Conservation (phyloP, 495 filamentous ascomycete species). For the Pyrenula aspistea region DNA sequence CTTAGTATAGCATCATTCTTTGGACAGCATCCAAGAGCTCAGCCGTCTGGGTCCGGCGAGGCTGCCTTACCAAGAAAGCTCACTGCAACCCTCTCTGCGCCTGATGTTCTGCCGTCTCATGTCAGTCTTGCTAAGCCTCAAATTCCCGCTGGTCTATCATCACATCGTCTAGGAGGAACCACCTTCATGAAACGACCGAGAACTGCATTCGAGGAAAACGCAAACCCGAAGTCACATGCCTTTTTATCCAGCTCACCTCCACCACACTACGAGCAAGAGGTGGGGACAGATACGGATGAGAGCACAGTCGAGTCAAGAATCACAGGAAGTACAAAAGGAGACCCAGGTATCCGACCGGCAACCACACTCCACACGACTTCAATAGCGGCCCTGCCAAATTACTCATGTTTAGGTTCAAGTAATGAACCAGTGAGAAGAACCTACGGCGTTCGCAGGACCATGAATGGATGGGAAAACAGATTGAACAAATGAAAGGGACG, state of each 20-base stretch:
- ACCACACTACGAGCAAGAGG: constrained; percentile 5
- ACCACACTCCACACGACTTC: not conserved
- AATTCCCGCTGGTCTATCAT: constrained; percentile 8
- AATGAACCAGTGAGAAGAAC: not conserved
- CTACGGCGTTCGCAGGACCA: not conserved
- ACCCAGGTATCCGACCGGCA: not conserved
- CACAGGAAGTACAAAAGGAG: not conserved
- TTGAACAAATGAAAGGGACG: not conserved
- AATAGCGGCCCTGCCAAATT: not conserved
- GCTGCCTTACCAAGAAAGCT: not conserved
- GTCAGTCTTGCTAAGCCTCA: not conserved
- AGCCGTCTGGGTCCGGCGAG: not conserved
- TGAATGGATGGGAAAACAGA: constrained; percentile 1
- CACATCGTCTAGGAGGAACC: constrained; percentile 12
- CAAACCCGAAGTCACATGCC: constrained; percentile 15
- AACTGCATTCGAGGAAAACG: constrained; percentile 1
- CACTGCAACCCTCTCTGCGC: not conserved
- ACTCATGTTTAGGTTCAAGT: not conserved
- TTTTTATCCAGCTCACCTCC: constrained; percentile 33
- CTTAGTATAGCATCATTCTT: not conserved
- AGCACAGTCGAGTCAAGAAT: not conserved
- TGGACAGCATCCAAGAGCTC: not conserved
- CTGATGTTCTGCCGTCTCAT: not conserved
- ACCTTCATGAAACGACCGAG: constrained; percentile 10
- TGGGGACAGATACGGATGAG: not conserved